Base-by-base conservation (phyloP, 495 filamentous ascomycete species). In the Podospora sp. region DNA sequence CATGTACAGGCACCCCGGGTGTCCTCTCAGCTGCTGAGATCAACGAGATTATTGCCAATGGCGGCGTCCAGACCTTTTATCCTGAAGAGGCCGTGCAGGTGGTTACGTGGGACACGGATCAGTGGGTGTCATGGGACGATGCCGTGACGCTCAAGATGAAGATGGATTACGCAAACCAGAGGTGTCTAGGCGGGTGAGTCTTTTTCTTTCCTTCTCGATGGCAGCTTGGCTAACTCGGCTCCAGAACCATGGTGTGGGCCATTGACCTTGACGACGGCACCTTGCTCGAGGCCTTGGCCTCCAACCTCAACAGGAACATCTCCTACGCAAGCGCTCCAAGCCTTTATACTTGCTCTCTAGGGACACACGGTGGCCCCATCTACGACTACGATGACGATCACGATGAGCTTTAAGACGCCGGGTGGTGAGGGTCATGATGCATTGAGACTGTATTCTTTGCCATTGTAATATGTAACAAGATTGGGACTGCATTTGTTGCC, bases 61-160 rank as follows among this genome's bases (percentile, higher is more conserved):
- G 64, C 4, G 52, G 62, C 8, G 25, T 21, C 33, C 21, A 64
- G 11, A 40, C 61, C 18, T 59, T 65, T 11, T 64, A 75, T 55
- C 56, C 73, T 25, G 61, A 62, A 8, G 65, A 62, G 11, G 74
- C 67, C 1, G 78, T 79, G 11, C 75, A 81, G 59, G 78, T 75
- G 51, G 56, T 83, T 33, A 73, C 71, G 0, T 84, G 63, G 52
- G 65, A 76, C 56, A 26, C 9, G 0, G 59, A 81, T 68, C 78
- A 83, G 56, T 86, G 83, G 84, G 76, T 83, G 9, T 73, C 68
- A 0, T 86, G 73, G 65, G 72, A 85, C 65, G 76, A 81, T 64
- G 63, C 36, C 1, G 51, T 70, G 5, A 83, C 81, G 0, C 73
- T 83, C n/a, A 66, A 77, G 60, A 59, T 71, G 29, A 84, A 84